Evolutionary conservation across 2,329 filamentous ascomycete genomes (phyloP).

Genomic region (Ceratocystis destructans): DNA sequence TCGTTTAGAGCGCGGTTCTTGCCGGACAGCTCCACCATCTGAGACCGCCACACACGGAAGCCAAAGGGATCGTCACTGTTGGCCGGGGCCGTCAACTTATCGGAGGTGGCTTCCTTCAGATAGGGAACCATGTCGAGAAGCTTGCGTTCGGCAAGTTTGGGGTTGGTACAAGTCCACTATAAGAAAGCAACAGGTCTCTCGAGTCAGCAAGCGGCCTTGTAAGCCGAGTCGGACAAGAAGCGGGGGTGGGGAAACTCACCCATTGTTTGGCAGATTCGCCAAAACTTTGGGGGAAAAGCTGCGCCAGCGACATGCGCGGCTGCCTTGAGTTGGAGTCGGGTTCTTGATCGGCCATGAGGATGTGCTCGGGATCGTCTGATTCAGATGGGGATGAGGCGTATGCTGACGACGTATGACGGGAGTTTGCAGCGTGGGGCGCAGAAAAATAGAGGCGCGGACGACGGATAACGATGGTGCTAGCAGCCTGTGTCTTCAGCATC

Average conservation of each 20-base stretch:
- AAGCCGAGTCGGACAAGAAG: neutral
- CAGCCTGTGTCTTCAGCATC: conserved; percentile 35
- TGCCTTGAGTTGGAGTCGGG: conserved; percentile 22
- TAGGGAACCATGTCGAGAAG: conserved; percentile 79
- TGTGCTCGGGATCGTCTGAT: conserved; percentile 24
- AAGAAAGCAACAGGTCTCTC: conserved; percentile 16
- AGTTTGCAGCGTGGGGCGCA: conserved; percentile 19
- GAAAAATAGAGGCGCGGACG: conserved; percentile 30
- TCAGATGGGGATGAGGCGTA: conserved; percentile 16
- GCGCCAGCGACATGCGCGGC: conserved; percentile 24
- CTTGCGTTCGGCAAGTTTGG: conserved; percentile 70
- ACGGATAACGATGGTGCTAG: conserved; percentile 28
- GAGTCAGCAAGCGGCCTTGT: neutral
- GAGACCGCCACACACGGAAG: conserved; percentile 70
- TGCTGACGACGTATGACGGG: conserved; percentile 11
- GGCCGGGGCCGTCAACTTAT: conserved; percentile 30
- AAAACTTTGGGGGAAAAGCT: conserved; percentile 74
- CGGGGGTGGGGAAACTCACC: conserved; percentile 38
- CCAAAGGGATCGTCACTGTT: conserved; percentile 61
- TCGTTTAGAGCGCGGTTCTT: conserved; percentile 85
- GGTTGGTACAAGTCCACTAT: conserved; percentile 75
- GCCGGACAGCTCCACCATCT: conserved; percentile 70
- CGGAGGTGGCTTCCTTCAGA: conserved; percentile 54
- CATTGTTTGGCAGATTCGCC: conserved; percentile 87
- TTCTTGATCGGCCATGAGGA: conserved; percentile 19